Evolutionary conservation across 352 stramenopile genomes (phyloP).

Genomic region (Saprolegnia parasitica): DNA sequence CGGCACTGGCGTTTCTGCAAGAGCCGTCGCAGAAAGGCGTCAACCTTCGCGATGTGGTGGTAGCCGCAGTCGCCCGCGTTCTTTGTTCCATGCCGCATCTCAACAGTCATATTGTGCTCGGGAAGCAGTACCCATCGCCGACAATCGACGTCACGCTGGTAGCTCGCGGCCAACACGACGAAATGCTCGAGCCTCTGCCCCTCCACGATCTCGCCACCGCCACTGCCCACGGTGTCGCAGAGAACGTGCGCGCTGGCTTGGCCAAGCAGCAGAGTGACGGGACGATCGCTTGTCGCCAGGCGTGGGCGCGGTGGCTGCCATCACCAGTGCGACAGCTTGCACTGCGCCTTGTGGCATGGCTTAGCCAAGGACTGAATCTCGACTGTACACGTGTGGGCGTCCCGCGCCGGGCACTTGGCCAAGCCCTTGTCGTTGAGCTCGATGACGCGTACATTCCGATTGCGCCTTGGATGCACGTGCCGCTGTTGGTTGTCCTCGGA

Average conservation of each 20-base stretch:
- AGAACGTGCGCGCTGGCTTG: slow-evolving; percentile 55
- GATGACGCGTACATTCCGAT: slow-evolving; percentile 63
- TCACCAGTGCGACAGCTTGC: slow-evolving; percentile 52
- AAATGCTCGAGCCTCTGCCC: too few relatives aligned
- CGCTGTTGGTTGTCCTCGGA: slow-evolving; percentile 65
- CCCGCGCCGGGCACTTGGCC: slow-evolving; percentile 67
- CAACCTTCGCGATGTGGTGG: slow-evolving; percentile 64
- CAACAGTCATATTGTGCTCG: slow-evolving; percentile 70
- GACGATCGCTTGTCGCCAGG: too few relatives aligned
- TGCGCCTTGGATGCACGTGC: slow-evolving; percentile 54
- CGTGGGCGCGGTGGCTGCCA: slow-evolving; percentile 48
- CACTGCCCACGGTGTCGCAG: slow-evolving; percentile 39
- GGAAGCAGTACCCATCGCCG: slow-evolving; percentile 57
- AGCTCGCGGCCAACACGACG: too few relatives aligned
- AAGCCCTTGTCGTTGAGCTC: slow-evolving; percentile 63
- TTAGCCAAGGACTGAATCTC: slow-evolving; percentile 51
- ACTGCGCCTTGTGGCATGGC: slow-evolving; percentile 57
- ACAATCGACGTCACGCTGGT: slow-evolving; percentile 43
- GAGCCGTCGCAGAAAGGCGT: slow-evolving; percentile 47
- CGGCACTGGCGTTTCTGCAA: slow-evolving; percentile 54
- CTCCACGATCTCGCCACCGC: too few relatives aligned
- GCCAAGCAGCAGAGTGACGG: slow-evolving; percentile 40
- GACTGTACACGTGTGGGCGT: slow-evolving; percentile 51
- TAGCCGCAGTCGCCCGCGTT: slow-evolving; percentile 49
- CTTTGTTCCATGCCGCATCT: slow-evolving; percentile 50